phyloP scores from a whole-genome alignment of 2,329 filamentous ascomycete species.

The Colletotrichum godetiae region DNA sequence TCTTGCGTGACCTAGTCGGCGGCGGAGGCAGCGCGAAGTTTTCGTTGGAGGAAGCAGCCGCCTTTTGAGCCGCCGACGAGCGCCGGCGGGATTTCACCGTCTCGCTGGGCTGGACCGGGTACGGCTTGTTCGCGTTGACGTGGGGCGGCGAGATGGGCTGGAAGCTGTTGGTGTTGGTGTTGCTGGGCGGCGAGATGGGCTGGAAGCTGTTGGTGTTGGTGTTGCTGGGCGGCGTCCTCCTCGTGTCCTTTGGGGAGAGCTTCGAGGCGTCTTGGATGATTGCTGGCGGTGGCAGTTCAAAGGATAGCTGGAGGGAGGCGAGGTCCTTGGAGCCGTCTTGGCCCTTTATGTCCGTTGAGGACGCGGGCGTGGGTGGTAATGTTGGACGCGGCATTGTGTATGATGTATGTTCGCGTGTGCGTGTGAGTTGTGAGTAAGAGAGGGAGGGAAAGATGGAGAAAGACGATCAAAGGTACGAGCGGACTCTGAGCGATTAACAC shows the following conservation, averaged over 20 bases:
- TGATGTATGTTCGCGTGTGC: constrained; percentile 21
- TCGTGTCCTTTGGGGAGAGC: constrained; percentile 54
- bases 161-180: constrained; percentile 22
- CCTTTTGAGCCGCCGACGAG: constrained; percentile 56
- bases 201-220: constrained; percentile 21
- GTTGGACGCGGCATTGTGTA: constrained; percentile 72
- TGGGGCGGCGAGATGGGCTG: constrained; percentile 35
- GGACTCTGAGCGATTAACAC: constrained; percentile 7
- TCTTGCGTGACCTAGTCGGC: constrained; percentile 91
- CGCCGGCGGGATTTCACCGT: constrained; percentile 66
- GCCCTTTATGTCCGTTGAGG: constrained; percentile 82
- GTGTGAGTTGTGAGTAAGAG: neutral
- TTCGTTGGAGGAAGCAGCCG: constrained; percentile 63
- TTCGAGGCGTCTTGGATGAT: constrained; percentile 62
- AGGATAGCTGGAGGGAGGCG: constrained; percentile 72
- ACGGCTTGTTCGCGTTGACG: constrained; percentile 44
- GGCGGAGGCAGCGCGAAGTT: constrained; percentile 89
- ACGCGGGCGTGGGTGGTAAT: constrained; percentile 80
- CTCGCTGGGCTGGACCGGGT: constrained; percentile 61
- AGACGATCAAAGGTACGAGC: neutral
- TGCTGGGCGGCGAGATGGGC: constrained; percentile 24
- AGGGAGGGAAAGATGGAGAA: neutral
- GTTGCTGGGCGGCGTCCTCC: constrained; percentile 42
- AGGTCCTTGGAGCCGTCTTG: constrained; percentile 74
- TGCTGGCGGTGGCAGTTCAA: constrained; percentile 83